Evolutionary conservation across 768 basidiomycete genomes (phyloP), one percentile per base, ranked within the genome.

Genomic region (Psilocybe subaeruginosa): DNA sequence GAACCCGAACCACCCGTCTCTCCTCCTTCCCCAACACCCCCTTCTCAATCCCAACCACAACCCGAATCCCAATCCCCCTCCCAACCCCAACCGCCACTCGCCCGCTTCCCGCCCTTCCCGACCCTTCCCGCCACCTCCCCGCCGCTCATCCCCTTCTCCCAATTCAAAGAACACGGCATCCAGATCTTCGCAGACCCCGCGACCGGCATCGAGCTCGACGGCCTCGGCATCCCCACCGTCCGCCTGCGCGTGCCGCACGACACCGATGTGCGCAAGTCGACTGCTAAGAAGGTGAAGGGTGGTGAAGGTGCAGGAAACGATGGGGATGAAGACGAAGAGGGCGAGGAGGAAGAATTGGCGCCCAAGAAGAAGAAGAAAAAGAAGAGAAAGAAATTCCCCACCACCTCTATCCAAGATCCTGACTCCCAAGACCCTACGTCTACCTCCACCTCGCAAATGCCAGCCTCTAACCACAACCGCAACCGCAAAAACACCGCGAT

Each of bases 151-250:
- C 77, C 87, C 0, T 90, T 88, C 80, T 78, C 74, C 39, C 66
- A 77, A 12, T 90, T 88, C 76, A 78, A 78, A 65, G 82, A 87
- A 4, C 68, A 70, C 48, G 89, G 89, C 7, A 87, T 90, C 63
- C 78, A 80, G 60, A 76, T 85, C 58, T 79, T 80, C 58, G 62
- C 69, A 5, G 59, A 65, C 31, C 70, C 75, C n/a, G 54, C 50
- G 3, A 78, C 79, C 12, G 78, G 78, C 6, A 80, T 75, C 50
- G 90, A 92, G 72, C 71, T 82, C 60, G 91, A 93, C 68, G 89
- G 83, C 0, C 73, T 83, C 4, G 89, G 87, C 4, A 85, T 91
- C 56, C 87, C 87, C 0, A 92, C 92, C 9, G 77, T 91, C 23
- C 72, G 76, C 35, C 74, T 93, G 41, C 77, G 76, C 41, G 75